phyloP scores from a whole-genome alignment of 2,329 filamentous ascomycete genomes.

The Delphinella strobiligena region DNA sequence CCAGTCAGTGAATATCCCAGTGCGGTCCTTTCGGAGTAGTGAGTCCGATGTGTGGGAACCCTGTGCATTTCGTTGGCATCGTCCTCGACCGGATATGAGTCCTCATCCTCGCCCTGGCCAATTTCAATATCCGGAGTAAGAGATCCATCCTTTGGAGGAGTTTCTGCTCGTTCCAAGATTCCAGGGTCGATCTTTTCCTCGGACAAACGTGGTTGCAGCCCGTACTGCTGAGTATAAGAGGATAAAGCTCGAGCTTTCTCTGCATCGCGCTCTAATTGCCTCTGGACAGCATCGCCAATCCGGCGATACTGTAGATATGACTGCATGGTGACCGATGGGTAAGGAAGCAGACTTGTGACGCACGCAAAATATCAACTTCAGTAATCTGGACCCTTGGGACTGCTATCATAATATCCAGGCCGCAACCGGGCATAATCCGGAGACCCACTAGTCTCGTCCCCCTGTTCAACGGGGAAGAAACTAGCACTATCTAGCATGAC shows the following conservation, averaged over 20 bases:
- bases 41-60: conserved; percentile 7
- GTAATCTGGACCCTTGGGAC: too few species aligned
- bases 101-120: neutral
- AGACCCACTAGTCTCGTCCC: too few species aligned
- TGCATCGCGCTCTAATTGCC: conserved; percentile 2
- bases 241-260: conserved; percentile 4
- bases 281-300: conserved; percentile 3
- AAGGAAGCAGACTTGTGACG: too few species aligned
- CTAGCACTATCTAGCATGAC: too few species aligned
- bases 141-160: conserved; percentile 1
- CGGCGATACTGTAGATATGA: conserved; percentile 6
- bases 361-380: too few species aligned
- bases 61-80: conserved; percentile 3
- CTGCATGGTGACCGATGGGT: conserved; percentile 2
- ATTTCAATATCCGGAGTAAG: conserved; percentile 1
- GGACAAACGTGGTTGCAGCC: conserved; percentile 1
- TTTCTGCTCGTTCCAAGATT: conserved; percentile 1
- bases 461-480: too few species aligned
- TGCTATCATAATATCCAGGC: too few species aligned
- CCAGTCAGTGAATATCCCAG: conserved; percentile 8
- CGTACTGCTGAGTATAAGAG: conserved; percentile 4
- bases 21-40: conserved; percentile 8
- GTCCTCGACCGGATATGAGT: conserved; percentile 1
- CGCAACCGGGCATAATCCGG: too few species aligned
- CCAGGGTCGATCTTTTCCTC: neutral